These are phyloP conservation scores for Penicillium parvum DNA, from an alignment of 495 filamentous ascomycete species.

Conservation along the genomic window DNA sequence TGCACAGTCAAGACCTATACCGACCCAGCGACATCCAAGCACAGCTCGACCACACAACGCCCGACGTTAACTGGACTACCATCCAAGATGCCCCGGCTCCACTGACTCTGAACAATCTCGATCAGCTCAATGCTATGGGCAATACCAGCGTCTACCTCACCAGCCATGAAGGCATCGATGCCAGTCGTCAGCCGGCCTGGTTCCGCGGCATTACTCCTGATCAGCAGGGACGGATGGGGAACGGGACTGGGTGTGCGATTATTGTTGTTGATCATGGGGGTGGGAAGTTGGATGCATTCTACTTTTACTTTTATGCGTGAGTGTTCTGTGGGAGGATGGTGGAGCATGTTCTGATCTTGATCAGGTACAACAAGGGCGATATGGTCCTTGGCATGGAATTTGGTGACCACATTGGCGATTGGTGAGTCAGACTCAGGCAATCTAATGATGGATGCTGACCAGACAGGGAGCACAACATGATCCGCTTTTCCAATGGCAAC, in stretches of 20 bases:
- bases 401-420: conserved; percentile 62
- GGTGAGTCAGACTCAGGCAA: conserved; percentile 28
- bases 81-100: conserved; percentile 39
- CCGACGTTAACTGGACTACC: conserved; percentile 48
- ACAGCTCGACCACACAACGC: conserved; percentile 52
- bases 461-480: conserved; percentile 60
- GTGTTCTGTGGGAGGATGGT: conserved; percentile 3
- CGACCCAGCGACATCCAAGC: conserved; percentile 54
- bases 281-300: conserved; percentile 58
- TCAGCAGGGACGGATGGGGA: conserved; percentile 41
- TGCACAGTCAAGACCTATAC: conserved; percentile 56
- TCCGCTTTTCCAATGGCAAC: conserved; percentile 56
- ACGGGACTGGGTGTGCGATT: conserved; percentile 45
- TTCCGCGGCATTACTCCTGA: conserved; percentile 47
- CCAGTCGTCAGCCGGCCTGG: conserved; percentile 49
- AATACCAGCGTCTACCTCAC: conserved; percentile 55
- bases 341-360: not conserved
- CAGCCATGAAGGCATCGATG: conserved; percentile 51
- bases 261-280: conserved; percentile 54
- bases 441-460: not conserved
- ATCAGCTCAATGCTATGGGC: conserved; percentile 46
- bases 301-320: conserved; percentile 65
- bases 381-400: conserved; percentile 48
- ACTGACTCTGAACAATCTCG: conserved; percentile 53
- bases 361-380: conserved; percentile 48